Conservation (phyloP, 1,284 basidiomycete genomes). For the Sporisorium iseilematis-ciliati region DNA sequence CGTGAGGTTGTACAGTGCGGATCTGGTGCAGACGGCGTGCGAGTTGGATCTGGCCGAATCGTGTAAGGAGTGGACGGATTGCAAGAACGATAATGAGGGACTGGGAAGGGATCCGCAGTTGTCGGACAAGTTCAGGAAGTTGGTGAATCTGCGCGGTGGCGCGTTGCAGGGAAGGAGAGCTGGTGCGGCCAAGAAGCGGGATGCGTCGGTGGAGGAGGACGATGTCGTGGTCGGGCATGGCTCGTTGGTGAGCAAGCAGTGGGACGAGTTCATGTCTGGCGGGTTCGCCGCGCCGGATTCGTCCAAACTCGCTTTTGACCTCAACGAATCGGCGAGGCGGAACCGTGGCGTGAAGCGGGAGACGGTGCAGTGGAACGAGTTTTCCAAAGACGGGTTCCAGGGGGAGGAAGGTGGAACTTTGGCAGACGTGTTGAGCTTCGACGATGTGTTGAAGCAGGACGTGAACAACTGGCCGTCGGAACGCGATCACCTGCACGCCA, state of each 20-base stretch:
- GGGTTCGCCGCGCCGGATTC: constrained; percentile 65
- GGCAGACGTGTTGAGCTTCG: constrained; percentile 61
- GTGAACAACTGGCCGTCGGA: constrained; percentile 60
- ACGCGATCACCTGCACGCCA: constrained; percentile 38
- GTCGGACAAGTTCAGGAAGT: constrained; percentile 63
- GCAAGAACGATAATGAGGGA: constrained; percentile 25
- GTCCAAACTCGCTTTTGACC: constrained; percentile 63
- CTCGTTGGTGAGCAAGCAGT: constrained; percentile 60
- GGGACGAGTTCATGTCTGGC: constrained; percentile 62
- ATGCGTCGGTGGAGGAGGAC: constrained; percentile 20
- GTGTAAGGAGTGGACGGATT: constrained; percentile 60
- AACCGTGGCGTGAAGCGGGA: constrained; percentile 43
- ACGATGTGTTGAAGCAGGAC: constrained; percentile 59
- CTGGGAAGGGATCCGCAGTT: constrained; percentile 62
- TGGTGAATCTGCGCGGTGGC: constrained; percentile 59
- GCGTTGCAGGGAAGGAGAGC: constrained; percentile 32
- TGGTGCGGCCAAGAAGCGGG: constrained; percentile 1
- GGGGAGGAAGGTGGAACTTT: constrained; percentile 32
- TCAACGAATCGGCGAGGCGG: constrained; percentile 61
- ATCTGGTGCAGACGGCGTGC: constrained; percentile 63
- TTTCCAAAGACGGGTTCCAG: constrained; percentile 58
- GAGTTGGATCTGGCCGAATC: constrained; percentile 45
- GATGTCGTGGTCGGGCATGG: constrained; percentile 42
- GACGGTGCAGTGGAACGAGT: constrained; percentile 64
- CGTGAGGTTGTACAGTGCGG: constrained; percentile 62